Evolutionary conservation across 2,329 filamentous ascomycete genomes (phyloP).

Genomic region (Sporothrix luriei): DNA sequence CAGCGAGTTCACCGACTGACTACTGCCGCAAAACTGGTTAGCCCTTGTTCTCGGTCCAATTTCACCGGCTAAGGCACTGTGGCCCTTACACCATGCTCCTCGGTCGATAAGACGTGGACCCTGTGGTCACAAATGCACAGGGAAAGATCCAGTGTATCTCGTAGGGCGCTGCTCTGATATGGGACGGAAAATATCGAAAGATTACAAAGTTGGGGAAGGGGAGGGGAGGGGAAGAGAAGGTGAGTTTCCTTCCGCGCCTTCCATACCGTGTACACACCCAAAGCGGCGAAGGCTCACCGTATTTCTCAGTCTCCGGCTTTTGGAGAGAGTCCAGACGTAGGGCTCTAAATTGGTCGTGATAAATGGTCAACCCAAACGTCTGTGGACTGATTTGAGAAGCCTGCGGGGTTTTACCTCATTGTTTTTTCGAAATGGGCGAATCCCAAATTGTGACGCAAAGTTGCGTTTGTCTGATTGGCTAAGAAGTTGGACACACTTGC

Average conservation of each 20-base stretch:
- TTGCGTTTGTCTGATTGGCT: conserved; percentile 26
- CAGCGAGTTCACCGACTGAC: not conserved
- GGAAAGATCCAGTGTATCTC: not conserved
- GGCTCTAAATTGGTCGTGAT: conserved; percentile 1
- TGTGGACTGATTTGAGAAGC: not conserved
- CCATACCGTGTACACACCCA: not conserved
- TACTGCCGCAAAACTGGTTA: not conserved
- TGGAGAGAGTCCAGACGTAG: not conserved
- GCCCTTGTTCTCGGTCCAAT: not conserved
- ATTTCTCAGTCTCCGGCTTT: not conserved
- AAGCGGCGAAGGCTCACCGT: not conserved
- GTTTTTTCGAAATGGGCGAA: not conserved
- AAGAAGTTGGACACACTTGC: not conserved
- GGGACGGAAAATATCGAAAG: not conserved
- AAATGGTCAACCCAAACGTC: not conserved
- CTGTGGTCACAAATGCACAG: too few species aligned
- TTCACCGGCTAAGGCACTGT: not conserved
- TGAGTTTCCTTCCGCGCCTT: not conserved
- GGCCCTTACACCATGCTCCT: not conserved
- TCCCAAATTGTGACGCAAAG: conserved; percentile 1
- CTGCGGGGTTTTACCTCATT: conserved; percentile 31
- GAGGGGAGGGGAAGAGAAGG: not conserved
- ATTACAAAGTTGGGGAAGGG: too few species aligned
- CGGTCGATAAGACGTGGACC: not conserved
- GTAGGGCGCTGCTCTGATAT: too few species aligned